These are phyloP conservation scores for Closterium sp. DNA, from an alignment of 139 green algal species.

Conservation along the genomic window DNA sequence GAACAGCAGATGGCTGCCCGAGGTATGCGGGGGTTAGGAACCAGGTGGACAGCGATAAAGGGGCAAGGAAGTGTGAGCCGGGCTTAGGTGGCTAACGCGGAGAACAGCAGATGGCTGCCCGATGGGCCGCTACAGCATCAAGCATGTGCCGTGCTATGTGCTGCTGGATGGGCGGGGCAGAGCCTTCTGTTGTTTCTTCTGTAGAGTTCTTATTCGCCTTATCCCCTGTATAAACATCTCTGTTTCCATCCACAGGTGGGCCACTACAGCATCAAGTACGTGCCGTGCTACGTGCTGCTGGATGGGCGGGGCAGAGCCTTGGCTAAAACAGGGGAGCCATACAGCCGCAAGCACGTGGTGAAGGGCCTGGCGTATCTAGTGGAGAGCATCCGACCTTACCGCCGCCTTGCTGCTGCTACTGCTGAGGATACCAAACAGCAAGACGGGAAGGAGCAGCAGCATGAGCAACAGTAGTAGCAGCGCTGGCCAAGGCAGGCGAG, in stretches of 20 bases:
- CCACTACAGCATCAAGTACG: constrained; percentile 44
- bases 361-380: constrained; percentile 34
- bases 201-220: too few species aligned
- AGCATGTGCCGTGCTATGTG: not conserved
- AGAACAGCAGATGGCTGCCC: too few species aligned
- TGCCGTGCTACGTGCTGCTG: constrained; percentile 46
- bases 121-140: too few species aligned
- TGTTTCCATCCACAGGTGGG: constrained; percentile 5
- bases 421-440: not conserved
- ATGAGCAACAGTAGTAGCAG: not conserved
- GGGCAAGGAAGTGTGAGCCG: too few species aligned
- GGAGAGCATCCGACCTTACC: constrained; percentile 20
- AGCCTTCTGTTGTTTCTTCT: too few species aligned
- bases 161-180: too few species aligned
- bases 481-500: constrained; percentile 38
- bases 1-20: constrained; percentile 40
- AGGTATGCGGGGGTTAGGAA: constrained; percentile 6
- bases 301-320: constrained; percentile 28
- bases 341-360: constrained; percentile 31
- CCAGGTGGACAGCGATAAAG: too few species aligned
- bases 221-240: too few species aligned
- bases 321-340: constrained; percentile 40
- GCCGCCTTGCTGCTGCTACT: not conserved
- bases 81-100: too few species aligned
- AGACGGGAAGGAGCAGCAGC: not conserved